A percentile compares a stretch with the other conserved stretches of the same genome.
Conservation (phyloP, 805 yeast species). For the Ogataea henricii region DNA sequence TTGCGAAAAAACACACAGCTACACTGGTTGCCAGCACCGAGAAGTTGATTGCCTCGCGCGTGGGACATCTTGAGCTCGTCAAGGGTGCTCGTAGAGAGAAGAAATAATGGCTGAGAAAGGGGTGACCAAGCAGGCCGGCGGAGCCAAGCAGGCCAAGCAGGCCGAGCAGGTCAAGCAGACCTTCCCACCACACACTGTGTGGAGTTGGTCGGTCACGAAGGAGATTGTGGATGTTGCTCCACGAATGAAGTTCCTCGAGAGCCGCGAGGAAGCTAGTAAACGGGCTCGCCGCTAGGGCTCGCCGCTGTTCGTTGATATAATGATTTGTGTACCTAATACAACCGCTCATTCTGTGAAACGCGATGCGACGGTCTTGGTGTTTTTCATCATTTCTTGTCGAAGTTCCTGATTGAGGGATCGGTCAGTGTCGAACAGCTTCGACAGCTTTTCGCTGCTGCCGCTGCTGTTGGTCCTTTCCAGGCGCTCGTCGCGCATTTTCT, state of each 20-base stretch:
- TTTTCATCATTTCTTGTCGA: slow-evolving; percentile 26
- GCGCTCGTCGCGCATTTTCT: slow-evolving; percentile 19
- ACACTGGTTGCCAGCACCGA: slow-evolving; percentile 69
- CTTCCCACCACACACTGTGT: neutral
- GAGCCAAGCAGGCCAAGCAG: neutral
- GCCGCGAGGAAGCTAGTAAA: neutral
- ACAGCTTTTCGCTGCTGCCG: slow-evolving; percentile 4
- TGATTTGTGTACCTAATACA: neutral
- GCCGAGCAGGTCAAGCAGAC: neutral
- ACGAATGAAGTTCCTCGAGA: slow-evolving; percentile 20
- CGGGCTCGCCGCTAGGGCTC: slow-evolving; percentile 4
- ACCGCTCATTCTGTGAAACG: slow-evolving; percentile 18
- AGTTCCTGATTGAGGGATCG: slow-evolving; percentile 30
- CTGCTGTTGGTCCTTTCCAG: slow-evolving; percentile 12
- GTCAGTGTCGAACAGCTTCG: slow-evolving; percentile 26
- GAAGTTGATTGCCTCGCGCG: slow-evolving; percentile 81
- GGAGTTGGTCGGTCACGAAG: slow-evolving; percentile 28
- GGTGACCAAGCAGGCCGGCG: neutral
- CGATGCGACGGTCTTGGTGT: slow-evolving; percentile 11
- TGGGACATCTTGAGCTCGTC: slow-evolving; percentile 89
- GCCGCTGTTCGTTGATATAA: slow-evolving; percentile 13
- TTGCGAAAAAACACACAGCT: slow-evolving; percentile 58
- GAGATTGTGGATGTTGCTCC: slow-evolving; percentile 23
- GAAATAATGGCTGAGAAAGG: slow-evolving; percentile 41
- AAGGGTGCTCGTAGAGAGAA: slow-evolving; percentile 91